Conservation (phyloP, 331 rosid genomes). For the Malus hybrid region DNA sequence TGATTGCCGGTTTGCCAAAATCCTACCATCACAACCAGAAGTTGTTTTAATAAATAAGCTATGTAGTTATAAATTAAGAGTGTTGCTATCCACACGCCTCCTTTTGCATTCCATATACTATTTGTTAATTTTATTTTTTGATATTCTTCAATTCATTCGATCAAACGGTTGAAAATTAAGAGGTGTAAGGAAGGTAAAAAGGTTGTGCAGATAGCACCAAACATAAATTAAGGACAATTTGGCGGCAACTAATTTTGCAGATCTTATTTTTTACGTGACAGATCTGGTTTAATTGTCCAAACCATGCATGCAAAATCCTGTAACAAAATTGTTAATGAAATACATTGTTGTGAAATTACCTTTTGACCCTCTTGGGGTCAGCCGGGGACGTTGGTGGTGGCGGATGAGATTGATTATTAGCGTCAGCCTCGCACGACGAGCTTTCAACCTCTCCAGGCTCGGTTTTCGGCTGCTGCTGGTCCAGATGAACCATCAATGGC, state of each 20-base stretch:
- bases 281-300: not conserved
- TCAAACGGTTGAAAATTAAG: no score
- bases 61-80: not conserved
- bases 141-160: no score
- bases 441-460: constrained; percentile 69
- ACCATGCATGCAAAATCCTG: not conserved
- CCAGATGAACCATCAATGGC: constrained; percentile 26
- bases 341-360: constrained; percentile 31
- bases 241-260: not conserved
- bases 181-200: no score
- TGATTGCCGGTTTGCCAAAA: constrained; percentile 66
- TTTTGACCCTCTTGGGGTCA: constrained; percentile 91
- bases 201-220: no score
- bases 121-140: no score
- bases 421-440: constrained; percentile 31
- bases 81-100: accelerated
- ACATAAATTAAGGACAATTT: not conserved
- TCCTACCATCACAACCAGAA: constrained; percentile 22
- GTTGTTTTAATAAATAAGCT: not conserved
- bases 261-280: no score
- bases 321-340: not conserved
- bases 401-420: constrained; percentile 19
- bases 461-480: constrained; percentile 34
- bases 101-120: no score
- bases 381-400: constrained; percentile 20